Evolutionary conservation across 352 stramenopile genomes (phyloP).

Genomic region (Phytophthora colocasiae): DNA sequence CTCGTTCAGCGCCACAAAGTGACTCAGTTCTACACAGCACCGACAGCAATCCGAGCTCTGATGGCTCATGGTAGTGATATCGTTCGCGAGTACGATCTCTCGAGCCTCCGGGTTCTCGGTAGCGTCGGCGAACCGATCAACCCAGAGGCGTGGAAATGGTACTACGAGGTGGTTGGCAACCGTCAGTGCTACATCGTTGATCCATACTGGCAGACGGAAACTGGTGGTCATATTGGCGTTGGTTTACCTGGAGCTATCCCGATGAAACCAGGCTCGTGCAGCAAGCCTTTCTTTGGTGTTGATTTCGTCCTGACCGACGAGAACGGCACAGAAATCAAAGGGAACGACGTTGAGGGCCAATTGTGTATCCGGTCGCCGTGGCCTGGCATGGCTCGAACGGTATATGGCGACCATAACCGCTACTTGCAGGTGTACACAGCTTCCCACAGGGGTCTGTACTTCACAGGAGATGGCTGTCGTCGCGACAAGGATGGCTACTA

Average conservation of each 20-base stretch:
- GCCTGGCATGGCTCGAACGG: background rate
- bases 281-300: background rate
- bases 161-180: background rate
- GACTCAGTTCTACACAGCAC: conserved; percentile 19
- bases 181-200: background rate
- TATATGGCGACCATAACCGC: background rate
- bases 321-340: background rate
- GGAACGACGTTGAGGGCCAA: conserved; percentile 1
- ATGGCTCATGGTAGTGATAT: conserved; percentile 93
- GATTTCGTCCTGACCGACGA: background rate
- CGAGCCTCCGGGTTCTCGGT: background rate
- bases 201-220: background rate
- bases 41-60: conserved; percentile 67
- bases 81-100: conserved; percentile 1
- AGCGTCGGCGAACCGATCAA: conserved; percentile 1
- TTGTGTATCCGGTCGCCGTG: background rate
- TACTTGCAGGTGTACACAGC: conserved; percentile 1
- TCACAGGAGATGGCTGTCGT: background rate
- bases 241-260: background rate
- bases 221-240: background rate
- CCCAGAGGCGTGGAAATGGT: background rate
- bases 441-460: background rate
- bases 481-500: background rate
- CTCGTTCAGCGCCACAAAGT: conserved; percentile 64
- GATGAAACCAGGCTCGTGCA: background rate